Percentiles rank a stretch among this genome's conserved stretches.
Evolutionary conservation across 139 green algal genomes (phyloP).

Genomic region (Volvox reticuliferus): DNA sequence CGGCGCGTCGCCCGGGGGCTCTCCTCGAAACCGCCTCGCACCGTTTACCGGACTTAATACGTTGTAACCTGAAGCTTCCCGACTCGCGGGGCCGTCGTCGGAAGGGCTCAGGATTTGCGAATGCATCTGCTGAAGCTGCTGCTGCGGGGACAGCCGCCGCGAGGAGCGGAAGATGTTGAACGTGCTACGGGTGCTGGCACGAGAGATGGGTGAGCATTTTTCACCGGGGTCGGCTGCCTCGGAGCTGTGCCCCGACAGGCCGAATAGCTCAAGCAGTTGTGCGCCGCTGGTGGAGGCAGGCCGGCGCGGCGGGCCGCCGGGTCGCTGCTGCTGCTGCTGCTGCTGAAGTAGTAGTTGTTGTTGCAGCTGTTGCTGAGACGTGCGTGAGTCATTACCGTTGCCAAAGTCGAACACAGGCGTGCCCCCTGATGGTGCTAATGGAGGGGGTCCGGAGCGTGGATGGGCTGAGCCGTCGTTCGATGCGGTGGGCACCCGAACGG

Average conservation of each 20-base stretch:
- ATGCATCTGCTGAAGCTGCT: neutral
- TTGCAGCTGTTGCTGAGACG: neutral
- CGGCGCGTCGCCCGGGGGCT: neutral
- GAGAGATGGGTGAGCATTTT: neutral
- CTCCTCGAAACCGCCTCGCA: neutral
- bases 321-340: neutral
- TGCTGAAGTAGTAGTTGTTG: neutral
- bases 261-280: neutral
- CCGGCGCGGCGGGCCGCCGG: neutral
- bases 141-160: neutral
- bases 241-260: neutral
- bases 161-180: slow-evolving; percentile 9
- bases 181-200: neutral
- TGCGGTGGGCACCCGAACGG: neutral
- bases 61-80: neutral
- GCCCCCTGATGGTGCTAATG: neutral
- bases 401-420: slow-evolving; percentile 2
- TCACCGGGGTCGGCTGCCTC: neutral
- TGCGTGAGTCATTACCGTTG: neutral
- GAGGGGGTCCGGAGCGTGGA: neutral
- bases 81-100: neutral
- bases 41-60: neutral
- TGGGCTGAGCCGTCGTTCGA: neutral
- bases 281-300: neutral
- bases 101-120: neutral